These are phyloP conservation scores for Citeromyces nyonsensis DNA, from an alignment of 805 yeast genomes.

Conservation along the genomic window DNA sequence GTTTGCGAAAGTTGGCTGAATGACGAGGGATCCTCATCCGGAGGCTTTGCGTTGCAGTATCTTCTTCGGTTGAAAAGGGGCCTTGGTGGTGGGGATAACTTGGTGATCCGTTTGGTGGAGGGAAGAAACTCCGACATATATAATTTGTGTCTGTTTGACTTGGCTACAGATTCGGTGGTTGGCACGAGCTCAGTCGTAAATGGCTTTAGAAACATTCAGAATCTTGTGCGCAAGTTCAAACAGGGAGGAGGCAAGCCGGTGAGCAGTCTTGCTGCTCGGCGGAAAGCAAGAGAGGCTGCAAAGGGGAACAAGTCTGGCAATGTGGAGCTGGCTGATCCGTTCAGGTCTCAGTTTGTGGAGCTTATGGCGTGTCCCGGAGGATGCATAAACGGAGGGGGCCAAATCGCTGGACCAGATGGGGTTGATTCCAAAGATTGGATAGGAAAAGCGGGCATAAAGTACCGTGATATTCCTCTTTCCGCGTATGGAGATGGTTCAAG, in stretches of 20 bases:
- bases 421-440: slow-evolving; percentile 25
- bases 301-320: slow-evolving; percentile 21
- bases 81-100: slow-evolving; percentile 7
- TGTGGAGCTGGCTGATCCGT: slow-evolving; percentile 36
- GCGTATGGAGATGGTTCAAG: background rate
- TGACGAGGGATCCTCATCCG: slow-evolving; percentile 71
- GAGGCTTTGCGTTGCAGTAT: slow-evolving; percentile 76
- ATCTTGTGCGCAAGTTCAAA: slow-evolving; percentile 71
- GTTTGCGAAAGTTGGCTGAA: slow-evolving; percentile 50
- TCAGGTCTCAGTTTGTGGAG: slow-evolving; percentile 68
- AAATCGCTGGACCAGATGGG: slow-evolving; percentile 35
- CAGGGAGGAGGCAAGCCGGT: slow-evolving; percentile 11
- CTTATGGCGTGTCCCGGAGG: slow-evolving; percentile 99
- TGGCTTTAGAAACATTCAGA: slow-evolving; percentile 91
- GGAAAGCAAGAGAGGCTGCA: slow-evolving; percentile 9
- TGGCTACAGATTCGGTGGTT: slow-evolving; percentile 17
- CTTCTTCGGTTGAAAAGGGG: slow-evolving; percentile 20
- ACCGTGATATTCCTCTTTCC: slow-evolving; percentile 15
- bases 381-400: slow-evolving; percentile 95
- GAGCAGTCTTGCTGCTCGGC: slow-evolving; percentile 5
- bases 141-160: slow-evolving; percentile 39
- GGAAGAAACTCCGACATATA: slow-evolving; percentile 70
- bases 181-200: slow-evolving; percentile 56
- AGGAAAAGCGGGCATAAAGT: slow-evolving; percentile 15
- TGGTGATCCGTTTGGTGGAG: slow-evolving; percentile 20